Percentiles rank a stretch among this genome's conserved stretches.
phyloP scores from a whole-genome alignment of 345 rosid species.

The Camelina neglecta region DNA sequence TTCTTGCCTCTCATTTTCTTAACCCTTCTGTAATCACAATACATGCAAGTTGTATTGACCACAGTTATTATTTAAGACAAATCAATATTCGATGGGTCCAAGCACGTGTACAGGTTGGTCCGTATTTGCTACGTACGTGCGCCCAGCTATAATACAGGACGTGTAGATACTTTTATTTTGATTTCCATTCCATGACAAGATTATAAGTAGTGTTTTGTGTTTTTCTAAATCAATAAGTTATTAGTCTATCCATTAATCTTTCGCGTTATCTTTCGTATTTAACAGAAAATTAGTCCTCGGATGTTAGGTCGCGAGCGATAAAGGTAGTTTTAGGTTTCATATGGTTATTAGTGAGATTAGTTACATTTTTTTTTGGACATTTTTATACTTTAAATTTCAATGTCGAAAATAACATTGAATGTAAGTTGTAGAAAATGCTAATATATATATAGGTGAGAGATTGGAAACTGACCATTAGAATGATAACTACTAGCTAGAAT shows the following conservation, averaged over 20 bases:
- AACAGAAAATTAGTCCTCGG: background rate
- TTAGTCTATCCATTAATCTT: background rate
- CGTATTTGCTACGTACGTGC: constrained; percentile 45
- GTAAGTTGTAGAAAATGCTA: background rate
- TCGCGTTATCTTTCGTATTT: background rate
- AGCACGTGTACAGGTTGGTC: constrained; percentile 71
- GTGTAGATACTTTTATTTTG: constrained; percentile 14
- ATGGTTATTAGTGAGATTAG: background rate
- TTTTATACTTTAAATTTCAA: background rate
- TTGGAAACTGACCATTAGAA: constrained; percentile 20
- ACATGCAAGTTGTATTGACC: constrained; percentile 3
- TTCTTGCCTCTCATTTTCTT: background rate
- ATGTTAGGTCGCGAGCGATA: background rate
- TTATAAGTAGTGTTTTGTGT: background rate
- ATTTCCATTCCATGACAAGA: background rate
- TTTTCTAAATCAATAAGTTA: background rate
- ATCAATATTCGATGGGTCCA: constrained; percentile 27
- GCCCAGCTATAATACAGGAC: constrained; percentile 23
- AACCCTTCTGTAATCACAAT: background rate
- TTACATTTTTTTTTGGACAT: background rate
- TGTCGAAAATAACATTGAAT: background rate
- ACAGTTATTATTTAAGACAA: constrained; percentile 10
- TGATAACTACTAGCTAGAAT: background rate
- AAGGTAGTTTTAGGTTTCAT: background rate
- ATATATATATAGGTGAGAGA: background rate